Percentiles rank a stretch among this genome's conserved stretches.
phyloP scores from a whole-genome alignment of 768 basidiomycete genomes.

The Neoboletus brunneissimus region DNA sequence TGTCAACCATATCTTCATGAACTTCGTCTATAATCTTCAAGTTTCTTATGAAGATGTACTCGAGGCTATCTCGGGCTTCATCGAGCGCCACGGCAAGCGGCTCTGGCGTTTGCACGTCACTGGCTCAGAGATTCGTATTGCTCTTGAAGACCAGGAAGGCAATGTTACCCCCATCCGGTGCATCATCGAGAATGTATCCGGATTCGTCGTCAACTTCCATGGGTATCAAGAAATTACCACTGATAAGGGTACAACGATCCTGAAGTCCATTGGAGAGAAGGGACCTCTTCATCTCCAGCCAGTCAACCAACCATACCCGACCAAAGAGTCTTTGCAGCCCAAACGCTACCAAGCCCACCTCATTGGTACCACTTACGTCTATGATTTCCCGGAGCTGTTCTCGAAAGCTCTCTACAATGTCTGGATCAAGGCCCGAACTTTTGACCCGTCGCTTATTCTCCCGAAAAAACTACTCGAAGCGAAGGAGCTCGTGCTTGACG shows the following conservation, averaged over 20 bases:
- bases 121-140: slow-evolving; percentile 93
- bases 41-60: slow-evolving; percentile 97
- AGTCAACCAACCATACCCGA: slow-evolving; percentile 89
- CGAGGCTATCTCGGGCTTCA: slow-evolving; percentile 97
- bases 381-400: slow-evolving; percentile 99
- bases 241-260: slow-evolving; percentile 90
- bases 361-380: slow-evolving; percentile 97
- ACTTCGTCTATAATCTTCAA: slow-evolving; percentile 95
- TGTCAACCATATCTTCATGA: slow-evolving; percentile 98
- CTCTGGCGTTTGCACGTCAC: slow-evolving; percentile 98
- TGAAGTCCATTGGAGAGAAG: slow-evolving; percentile 98
- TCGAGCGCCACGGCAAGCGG: slow-evolving; percentile 97
- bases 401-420: slow-evolving; percentile 93
- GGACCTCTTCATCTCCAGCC: slow-evolving; percentile 96
- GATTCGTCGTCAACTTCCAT: slow-evolving; percentile 98
- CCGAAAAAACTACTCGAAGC: slow-evolving; percentile 82
- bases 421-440: slow-evolving; percentile 72
- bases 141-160: slow-evolving; percentile 92
- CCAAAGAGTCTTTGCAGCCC: slow-evolving; percentile 97
- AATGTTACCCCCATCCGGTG: slow-evolving; percentile 95
- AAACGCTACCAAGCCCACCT: slow-evolving; percentile 99
- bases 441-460: slow-evolving; percentile 60
- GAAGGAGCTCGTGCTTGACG: slow-evolving; percentile 90
- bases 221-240: slow-evolving; percentile 98
- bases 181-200: slow-evolving; percentile 97